Base-by-base conservation (phyloP, 768 basidiomycete species). In the Psilocybe tampanensis region DNA sequence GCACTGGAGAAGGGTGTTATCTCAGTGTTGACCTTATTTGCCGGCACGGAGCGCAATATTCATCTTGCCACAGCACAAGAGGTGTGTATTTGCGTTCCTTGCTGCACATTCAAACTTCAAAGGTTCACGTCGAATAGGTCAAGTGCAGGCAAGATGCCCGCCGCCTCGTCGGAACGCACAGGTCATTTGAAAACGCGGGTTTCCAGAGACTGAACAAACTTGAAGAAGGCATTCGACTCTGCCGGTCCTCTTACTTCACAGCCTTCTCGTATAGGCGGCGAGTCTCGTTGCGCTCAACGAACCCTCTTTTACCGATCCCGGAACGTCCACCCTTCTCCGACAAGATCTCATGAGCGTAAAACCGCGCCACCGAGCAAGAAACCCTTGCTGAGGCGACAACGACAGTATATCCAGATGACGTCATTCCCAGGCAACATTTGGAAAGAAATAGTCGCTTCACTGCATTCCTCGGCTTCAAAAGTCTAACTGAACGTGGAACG, bases 61-160 rank as follows among this genome's bases (percentile, higher is more conserved):
- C n/a, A n/a, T n/a, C n/a, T n/a, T 15, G 92, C 92, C 11, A 94
- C 94, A 67, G 76, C 82, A 39, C 73, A 75, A 33, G 92, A 94
- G 81, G 92, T 89, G 53, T 49, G 78, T 8, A 32, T 26, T 18
- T 45, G 23, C 13, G 24, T 12, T 54, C 18, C 36, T n/a, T n/a
- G n/a, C n/a, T 18, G 26, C n/a, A n/a, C n/a, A n/a, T n/a, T n/a
- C n/a, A n/a, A n/a, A n/a, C n/a, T n/a, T 21, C 29, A 29, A 9
- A 5, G 5, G 29, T 29, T 24, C 7, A 39, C 3, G 22, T n/a
- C 12, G 17, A 33, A 42, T 44, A 92, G 90, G 66, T 74, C 26
- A 78, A 82, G 60, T 79, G 90, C 47, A 73, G 90, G 50, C 79
- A 76, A 55, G 76, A 80, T 50, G 75, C 75, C 5, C 81, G 81